Evolutionary conservation across 2,329 filamentous ascomycete species (phyloP).

Genomic region (Colletotrichum cereale): DNA sequence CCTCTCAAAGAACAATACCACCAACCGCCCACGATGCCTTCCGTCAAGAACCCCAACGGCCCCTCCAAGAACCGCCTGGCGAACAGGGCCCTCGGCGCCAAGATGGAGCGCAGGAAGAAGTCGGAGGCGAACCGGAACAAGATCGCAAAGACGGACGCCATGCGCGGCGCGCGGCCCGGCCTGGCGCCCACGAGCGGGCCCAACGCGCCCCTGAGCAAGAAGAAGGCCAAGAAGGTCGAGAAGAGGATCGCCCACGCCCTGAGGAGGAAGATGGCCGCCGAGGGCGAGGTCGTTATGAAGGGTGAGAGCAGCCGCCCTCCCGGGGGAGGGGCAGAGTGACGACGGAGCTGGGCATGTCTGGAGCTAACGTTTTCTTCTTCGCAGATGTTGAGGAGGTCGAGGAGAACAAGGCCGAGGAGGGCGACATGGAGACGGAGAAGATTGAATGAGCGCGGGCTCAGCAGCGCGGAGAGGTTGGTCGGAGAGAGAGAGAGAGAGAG

Average conservation of each 20-base stretch:
- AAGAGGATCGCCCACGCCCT: conserved; percentile 65
- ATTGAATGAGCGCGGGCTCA: conserved; percentile 8
- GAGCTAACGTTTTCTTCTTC: neutral
- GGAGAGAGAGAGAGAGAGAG: neutral
- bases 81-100: conserved; percentile 59
- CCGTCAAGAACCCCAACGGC: conserved; percentile 70
- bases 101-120: conserved; percentile 59
- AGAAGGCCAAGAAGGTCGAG: conserved; percentile 69
- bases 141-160: conserved; percentile 57
- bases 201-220: conserved; percentile 62
- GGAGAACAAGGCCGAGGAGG: conserved; percentile 3
- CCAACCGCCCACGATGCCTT: conserved; percentile 58
- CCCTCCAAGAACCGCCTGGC: conserved; percentile 66
- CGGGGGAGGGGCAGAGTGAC: too few relatives aligned
- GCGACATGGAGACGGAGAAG: conserved; percentile 26
- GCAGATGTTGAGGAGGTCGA: conserved; percentile 6
- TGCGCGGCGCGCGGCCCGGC: conserved; percentile 64
- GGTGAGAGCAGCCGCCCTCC: conserved; percentile 49
- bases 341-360: neutral
- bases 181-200: conserved; percentile 69
- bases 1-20: neutral
- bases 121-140: conserved; percentile 53
- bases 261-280: conserved; percentile 64
- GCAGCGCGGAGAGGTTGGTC: neutral
- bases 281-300: conserved; percentile 64